Evolutionary conservation across 208 protist genomes (phyloP).

Genomic region (Leishmania gerbilli): DNA sequence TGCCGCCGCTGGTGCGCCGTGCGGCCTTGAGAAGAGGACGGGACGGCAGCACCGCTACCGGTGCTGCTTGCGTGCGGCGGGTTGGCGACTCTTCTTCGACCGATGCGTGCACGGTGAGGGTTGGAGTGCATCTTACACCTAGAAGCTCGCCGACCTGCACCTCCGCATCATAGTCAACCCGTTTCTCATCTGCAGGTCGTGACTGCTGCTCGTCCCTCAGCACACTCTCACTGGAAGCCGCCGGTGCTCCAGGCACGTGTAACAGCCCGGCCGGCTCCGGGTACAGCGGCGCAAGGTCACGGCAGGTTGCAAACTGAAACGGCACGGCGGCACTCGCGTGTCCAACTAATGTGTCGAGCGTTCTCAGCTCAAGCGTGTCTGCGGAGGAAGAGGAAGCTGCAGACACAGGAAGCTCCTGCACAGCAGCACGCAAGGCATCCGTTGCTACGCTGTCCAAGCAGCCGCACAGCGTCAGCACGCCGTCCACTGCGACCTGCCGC

Average conservation of each 20-base stretch:
- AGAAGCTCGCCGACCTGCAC: constrained; percentile 18
- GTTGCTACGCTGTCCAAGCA: constrained; percentile 12
- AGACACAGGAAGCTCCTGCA: constrained; percentile 5
- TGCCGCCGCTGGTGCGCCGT: neutral
- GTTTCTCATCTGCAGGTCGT: neutral
- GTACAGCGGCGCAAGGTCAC: constrained; percentile 18
- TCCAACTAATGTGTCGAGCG: constrained; percentile 10
- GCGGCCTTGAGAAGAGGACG: neutral
- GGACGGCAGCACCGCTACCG: neutral
- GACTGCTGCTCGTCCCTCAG: neutral
- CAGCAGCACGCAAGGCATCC: constrained; percentile 18
- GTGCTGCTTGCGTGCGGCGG: neutral
- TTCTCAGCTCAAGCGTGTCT: neutral
- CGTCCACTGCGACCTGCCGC: constrained; percentile 23
- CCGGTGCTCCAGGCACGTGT: neutral
- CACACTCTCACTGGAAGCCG: neutral
- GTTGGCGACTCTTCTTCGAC: neutral
- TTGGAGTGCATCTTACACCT: constrained; percentile 7
- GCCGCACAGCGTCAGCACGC: constrained; percentile 18
- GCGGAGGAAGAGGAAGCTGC: neutral
- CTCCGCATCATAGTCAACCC: constrained; percentile 2
- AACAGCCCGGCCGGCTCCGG: constrained; percentile 18
- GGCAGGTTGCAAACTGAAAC: constrained; percentile 25
- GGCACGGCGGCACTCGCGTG: constrained; percentile 23
- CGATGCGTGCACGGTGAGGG: neutral